A percentile compares a stretch with the other conserved stretches of the same genome.
phyloP scores from a whole-genome alignment of 108 stramenopile genomes.

The Craspedostauros australis region DNA sequence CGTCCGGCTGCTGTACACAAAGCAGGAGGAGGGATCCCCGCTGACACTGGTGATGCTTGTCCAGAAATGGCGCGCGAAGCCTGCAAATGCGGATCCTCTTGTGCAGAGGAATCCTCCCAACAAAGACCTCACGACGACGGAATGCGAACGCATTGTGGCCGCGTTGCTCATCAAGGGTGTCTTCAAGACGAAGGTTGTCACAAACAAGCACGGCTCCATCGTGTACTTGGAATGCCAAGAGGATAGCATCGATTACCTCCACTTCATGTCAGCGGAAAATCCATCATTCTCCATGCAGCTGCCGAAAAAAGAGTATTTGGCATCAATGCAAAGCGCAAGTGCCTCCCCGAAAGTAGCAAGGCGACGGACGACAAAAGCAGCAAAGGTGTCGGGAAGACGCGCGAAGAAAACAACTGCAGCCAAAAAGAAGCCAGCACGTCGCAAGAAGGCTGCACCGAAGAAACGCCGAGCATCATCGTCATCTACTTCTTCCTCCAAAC shows the following conservation, averaged over 20 bases:
- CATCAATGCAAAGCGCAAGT: slow-evolving; percentile 7
- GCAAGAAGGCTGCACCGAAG: no score
- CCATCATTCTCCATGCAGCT: slow-evolving; percentile 28
- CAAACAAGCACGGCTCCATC: slow-evolving; percentile 14
- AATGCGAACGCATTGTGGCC: slow-evolving; percentile 53
- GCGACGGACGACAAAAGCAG: background rate
- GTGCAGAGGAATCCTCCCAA: slow-evolving; percentile 62
- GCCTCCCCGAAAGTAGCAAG: background rate
- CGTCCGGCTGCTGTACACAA: slow-evolving; percentile 32
- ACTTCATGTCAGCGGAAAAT: slow-evolving; percentile 16
- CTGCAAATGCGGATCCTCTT: background rate
- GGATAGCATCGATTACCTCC: background rate
- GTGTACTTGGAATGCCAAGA: slow-evolving; percentile 21
- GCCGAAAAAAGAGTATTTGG: slow-evolving; percentile 14
- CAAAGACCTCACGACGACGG: slow-evolving; percentile 58
- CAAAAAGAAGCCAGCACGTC: no score
- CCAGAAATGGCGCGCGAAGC: slow-evolving; percentile 63
- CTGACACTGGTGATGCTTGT: slow-evolving; percentile 64
- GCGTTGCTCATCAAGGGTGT: slow-evolving; percentile 44
- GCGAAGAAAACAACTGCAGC: no score
- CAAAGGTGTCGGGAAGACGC: no score
- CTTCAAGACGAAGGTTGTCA: slow-evolving; percentile 29
- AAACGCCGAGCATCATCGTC: no score
- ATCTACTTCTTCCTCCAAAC: no score
- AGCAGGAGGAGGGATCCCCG: slow-evolving; percentile 28